A percentile compares a stretch with the other conserved stretches of the same genome.
These are phyloP conservation scores for Solanum ossicruentum DNA, from an alignment of 257 asterid species.

Conservation along the genomic window DNA sequence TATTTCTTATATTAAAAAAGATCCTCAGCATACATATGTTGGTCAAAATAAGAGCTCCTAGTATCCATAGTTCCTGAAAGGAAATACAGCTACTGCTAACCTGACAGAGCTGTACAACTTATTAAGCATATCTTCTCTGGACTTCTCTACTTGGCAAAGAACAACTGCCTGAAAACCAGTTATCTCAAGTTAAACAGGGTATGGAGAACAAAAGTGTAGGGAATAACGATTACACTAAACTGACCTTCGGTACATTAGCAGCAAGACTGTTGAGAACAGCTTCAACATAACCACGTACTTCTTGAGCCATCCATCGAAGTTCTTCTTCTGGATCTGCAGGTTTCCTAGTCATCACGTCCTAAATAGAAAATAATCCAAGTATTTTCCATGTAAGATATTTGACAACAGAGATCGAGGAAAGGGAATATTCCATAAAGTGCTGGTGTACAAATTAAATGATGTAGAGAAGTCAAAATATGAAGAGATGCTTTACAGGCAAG, in stretches of 20 bases:
- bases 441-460: neutral
- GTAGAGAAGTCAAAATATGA: neutral
- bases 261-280: constrained; percentile 93
- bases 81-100: constrained; percentile 15
- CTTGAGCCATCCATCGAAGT: constrained; percentile 97
- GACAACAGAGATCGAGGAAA: neutral
- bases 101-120: constrained; percentile 87
- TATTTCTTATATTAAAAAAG: neutral
- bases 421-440: neutral
- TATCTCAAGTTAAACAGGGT: constrained; percentile 7
- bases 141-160: constrained; percentile 90
- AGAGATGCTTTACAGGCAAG: neutral
- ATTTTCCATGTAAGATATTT: neutral
- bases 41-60: neutral
- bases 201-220: constrained; percentile 1
- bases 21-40: neutral
- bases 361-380: neutral
- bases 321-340: constrained; percentile 95
- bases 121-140: constrained; percentile 94
- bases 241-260: constrained; percentile 87
- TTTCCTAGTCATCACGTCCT: constrained; percentile 78
- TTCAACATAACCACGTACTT: constrained; percentile 95
- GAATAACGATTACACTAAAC: neutral
- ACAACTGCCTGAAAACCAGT: constrained; percentile 66
- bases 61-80: neutral